A percentile compares a stretch with the other conserved stretches of the same genome.
phyloP scores from a whole-genome alignment of 2,329 filamentous ascomycete species.

The Sphaerostilbella broomeana region DNA sequence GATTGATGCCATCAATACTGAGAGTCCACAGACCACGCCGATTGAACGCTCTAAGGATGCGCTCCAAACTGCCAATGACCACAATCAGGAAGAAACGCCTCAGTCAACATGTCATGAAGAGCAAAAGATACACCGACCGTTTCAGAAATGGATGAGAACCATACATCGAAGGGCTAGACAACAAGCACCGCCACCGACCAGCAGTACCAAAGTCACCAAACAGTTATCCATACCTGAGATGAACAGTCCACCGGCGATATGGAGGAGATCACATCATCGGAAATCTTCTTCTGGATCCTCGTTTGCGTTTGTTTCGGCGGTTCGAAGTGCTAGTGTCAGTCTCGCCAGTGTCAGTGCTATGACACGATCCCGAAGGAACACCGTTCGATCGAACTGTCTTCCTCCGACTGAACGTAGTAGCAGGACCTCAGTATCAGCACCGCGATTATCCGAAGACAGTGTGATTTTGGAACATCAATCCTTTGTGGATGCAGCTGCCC shows the following conservation, averaged over 20 bases:
- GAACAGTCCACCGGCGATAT: neutral
- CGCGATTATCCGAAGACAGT: constrained; percentile 61
- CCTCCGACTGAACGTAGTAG: constrained; percentile 58
- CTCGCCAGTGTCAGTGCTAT: constrained; percentile 64
- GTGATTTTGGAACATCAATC: constrained; percentile 49
- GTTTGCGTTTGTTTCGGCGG: constrained; percentile 69
- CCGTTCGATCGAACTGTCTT: constrained; percentile 44
- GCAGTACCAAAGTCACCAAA: neutral
- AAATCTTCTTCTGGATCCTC: constrained; percentile 68
- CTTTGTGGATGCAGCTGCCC: constrained; percentile 59
- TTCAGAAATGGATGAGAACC: constrained; percentile 67
- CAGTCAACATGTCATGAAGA: constrained; percentile 6
- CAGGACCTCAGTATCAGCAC: constrained; percentile 51
- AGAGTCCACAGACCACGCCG: constrained; percentile 6
- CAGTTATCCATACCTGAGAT: neutral
- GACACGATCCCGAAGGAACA: constrained; percentile 51
- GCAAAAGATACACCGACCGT: constrained; percentile 37
- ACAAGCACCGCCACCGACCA: constrained; percentile 19
- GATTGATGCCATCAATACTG: constrained; percentile 31
- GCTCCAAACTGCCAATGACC: constrained; percentile 22
- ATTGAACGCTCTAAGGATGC: neutral
- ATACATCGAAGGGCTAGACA: constrained; percentile 52
- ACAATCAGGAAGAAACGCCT: constrained; percentile 11
- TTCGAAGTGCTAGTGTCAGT: constrained; percentile 77
- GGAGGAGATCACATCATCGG: constrained; percentile 31